A percentile compares a stretch with the other conserved stretches of the same genome.
These are phyloP conservation scores for Asterochloris sp. DNA, from an alignment of 139 green algal species.

Conservation along the genomic window DNA sequence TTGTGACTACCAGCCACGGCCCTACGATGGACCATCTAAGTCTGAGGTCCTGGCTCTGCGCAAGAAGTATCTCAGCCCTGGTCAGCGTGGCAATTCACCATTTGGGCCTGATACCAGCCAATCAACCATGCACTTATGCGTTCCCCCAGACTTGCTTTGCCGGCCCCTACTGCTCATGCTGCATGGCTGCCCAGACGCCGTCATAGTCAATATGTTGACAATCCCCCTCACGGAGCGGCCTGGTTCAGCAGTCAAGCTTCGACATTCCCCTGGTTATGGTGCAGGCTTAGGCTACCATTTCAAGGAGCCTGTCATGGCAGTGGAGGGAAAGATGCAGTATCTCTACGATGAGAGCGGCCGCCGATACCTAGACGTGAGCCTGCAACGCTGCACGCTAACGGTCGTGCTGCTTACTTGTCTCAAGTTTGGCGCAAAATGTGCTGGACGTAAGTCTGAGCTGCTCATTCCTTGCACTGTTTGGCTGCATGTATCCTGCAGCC, in stretches of 20 bases:
- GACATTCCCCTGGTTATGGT: background rate
- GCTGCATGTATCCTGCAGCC: too few relatives aligned
- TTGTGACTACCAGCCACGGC: conserved; percentile 45
- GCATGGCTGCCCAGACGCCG: background rate
- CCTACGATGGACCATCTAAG: conserved; percentile 78
- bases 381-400: too few relatives aligned
- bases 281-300: conserved; percentile 81
- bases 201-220: background rate
- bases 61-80: conserved; percentile 80
- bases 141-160: too few relatives aligned
- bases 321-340: conserved; percentile 97
- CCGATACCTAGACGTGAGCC: conserved; percentile 86
- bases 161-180: background rate
- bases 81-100: conserved; percentile 25
- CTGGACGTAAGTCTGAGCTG: background rate
- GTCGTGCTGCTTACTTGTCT: background rate
- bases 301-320: conserved; percentile 91
- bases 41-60: conserved; percentile 77
- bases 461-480: too few relatives aligned
- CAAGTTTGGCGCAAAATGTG: background rate
- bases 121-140: too few relatives aligned
- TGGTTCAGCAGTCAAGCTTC: background rate
- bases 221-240: background rate
- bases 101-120: too few relatives aligned
- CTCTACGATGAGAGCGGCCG: conserved; percentile 90